phyloP scores from a whole-genome alignment of 768 basidiomycete species.

The Serendipita indica region DNA sequence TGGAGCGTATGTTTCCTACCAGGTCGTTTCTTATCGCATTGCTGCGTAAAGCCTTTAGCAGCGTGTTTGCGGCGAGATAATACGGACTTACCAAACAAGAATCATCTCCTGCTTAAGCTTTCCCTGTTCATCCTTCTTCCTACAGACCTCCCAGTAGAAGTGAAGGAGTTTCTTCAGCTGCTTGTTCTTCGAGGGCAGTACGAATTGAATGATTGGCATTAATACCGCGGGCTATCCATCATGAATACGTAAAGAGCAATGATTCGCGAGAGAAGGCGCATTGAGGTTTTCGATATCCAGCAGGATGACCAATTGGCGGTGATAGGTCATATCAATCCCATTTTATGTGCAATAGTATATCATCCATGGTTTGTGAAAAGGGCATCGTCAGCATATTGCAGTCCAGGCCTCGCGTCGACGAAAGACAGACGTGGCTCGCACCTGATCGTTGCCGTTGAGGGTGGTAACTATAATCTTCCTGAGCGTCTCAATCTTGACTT shows the following conservation, averaged over 20 bases:
- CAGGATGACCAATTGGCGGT: too few relatives aligned
- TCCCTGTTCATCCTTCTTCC: slow-evolving; percentile 91
- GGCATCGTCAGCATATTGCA: too few relatives aligned
- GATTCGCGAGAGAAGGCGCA: too few relatives aligned
- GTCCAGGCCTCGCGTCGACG: too few relatives aligned
- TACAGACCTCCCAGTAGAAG: slow-evolving; percentile 96
- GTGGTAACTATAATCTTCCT: slow-evolving; percentile 86
- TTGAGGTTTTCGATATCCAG: too few relatives aligned
- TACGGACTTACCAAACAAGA: slow-evolving; percentile 70
- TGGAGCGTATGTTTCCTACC: slow-evolving; percentile 27
- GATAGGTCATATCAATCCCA: too few relatives aligned
- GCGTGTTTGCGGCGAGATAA: neutral
- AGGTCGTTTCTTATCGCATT: slow-evolving; percentile 98
- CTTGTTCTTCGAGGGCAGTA: slow-evolving; percentile 90
- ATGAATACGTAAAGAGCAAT: too few relatives aligned
- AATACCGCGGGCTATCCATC: slow-evolving; percentile 60
- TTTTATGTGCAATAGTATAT: too few relatives aligned
- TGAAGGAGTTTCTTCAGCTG: slow-evolving; percentile 92
- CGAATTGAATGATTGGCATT: slow-evolving; percentile 98
- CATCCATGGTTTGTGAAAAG: too few relatives aligned
- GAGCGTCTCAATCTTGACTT: slow-evolving; percentile 92
- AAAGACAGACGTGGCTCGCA: slow-evolving; percentile 26
- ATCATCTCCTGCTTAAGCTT: slow-evolving; percentile 99
- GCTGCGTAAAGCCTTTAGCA: slow-evolving; percentile 27
- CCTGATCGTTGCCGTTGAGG: slow-evolving; percentile 88